Evolutionary conservation across 352 stramenopile genomes (phyloP).

Genomic region (Phytophthora hybrid): DNA sequence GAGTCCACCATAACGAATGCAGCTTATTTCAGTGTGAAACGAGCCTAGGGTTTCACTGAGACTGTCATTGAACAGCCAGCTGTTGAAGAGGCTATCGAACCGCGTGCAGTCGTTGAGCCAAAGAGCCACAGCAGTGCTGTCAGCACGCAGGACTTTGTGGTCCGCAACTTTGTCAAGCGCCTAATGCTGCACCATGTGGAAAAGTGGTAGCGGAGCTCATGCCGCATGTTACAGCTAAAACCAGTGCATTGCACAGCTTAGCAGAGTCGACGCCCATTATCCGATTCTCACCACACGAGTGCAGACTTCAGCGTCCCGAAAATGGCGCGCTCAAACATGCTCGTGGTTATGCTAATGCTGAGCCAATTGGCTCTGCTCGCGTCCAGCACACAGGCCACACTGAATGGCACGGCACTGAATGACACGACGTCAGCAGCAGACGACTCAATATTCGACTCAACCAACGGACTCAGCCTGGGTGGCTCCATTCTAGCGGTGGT

Average conservation of each 20-base stretch:
- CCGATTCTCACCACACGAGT: slow-evolving; percentile 18
- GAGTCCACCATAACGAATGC: neutral
- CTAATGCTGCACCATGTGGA: slow-evolving; percentile 29
- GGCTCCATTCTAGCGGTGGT: slow-evolving; percentile 42
- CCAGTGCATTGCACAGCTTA: slow-evolving; percentile 15
- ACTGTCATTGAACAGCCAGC: slow-evolving; percentile 22
- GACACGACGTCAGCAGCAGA: slow-evolving; percentile 9
- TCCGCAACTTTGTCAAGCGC: slow-evolving; percentile 9
- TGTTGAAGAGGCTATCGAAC: slow-evolving; percentile 16
- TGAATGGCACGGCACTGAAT: slow-evolving; percentile 22
- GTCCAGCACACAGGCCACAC: slow-evolving; percentile 11
- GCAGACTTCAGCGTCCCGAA: neutral
- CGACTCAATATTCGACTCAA: slow-evolving; percentile 45
- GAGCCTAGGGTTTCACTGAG: neutral
- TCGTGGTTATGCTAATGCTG: slow-evolving; percentile 22
- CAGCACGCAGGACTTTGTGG: slow-evolving; percentile 12
- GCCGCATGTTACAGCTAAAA: slow-evolving; percentile 30
- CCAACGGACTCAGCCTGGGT: slow-evolving; percentile 31
- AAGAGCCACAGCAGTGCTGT: slow-evolving; percentile 29
- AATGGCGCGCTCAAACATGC: slow-evolving; percentile 25
- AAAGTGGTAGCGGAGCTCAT: slow-evolving; percentile 30
- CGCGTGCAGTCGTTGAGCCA: slow-evolving; percentile 21
- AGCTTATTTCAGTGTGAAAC: neutral
- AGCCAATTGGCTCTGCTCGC: slow-evolving; percentile 25
- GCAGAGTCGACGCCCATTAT: slow-evolving; percentile 14